Evolutionary conservation across 805 yeast species (phyloP), one percentile per base, ranked within the genome.

Genomic region (Candida silvicultrix): DNA sequence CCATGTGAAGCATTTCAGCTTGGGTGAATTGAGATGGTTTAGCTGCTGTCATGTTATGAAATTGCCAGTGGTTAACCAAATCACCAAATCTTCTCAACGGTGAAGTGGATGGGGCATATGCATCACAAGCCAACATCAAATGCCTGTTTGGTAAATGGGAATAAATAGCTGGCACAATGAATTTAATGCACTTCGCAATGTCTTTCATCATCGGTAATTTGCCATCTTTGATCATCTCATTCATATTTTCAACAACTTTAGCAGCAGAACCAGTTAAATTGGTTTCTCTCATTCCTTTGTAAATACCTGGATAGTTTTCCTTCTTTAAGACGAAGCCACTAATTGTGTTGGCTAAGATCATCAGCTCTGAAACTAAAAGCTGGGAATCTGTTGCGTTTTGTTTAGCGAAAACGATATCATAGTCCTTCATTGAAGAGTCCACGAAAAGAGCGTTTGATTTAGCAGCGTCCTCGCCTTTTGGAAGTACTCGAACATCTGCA

Each of bases 61-160:
- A 50, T 55, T 85, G 92, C 78, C 90, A 77, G 57, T 90, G 97
- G 56, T 83, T 83, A 9, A 89, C 62, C 49, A 89, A 64, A 61
- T 92, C 98, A 7, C 85, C 81, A 53, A 77, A 85, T 52, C 98
- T 70, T 60, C 98, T 73, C 51, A 94, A 68, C 2, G 99, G 98
- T 0, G 97, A 89, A 0, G 98, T 90, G 9, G 86, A 83, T 18
- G 88, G 85, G 5, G 84, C 71, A 57, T 90, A 89, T 6, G 67
- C 60, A 0, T 65, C 61, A 9, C 86, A 64, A 4, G 90, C 95
- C 23, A 89, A 64, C 51, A 85, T 77, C 20, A 71, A 68, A 64
- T 89, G 97, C 1, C 55, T 58, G 0, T 54, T 50, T 0, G 85
- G 76, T 1, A 47, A 42, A 0, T 75, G 62, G 2, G 79, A 67